Percentiles rank a stretch among this genome's conserved stretches.
Evolutionary conservation across 2,329 filamentous ascomycete genomes (phyloP).

Genomic region (Botrytis fragariae): DNA sequence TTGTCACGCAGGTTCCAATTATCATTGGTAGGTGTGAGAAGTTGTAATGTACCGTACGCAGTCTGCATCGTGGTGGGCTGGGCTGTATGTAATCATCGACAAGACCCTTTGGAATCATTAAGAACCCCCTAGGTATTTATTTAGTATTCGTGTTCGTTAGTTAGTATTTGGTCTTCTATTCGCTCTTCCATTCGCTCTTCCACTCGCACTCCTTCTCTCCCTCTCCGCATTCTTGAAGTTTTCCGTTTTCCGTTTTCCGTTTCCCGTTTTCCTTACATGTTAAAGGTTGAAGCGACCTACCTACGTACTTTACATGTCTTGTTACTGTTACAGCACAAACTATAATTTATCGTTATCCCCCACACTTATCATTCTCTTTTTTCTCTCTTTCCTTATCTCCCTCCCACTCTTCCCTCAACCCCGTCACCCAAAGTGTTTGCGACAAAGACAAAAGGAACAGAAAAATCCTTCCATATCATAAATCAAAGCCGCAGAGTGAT

Average conservation of each 20-base stretch:
- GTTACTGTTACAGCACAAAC: background rate
- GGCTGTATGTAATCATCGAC: background rate
- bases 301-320: background rate
- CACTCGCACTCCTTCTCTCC: no score
- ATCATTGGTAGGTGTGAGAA: background rate
- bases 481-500: conserved; percentile 3
- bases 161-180: background rate
- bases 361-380: background rate
- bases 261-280: background rate
- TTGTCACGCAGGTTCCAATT: background rate
- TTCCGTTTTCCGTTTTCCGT: background rate
- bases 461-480: background rate
- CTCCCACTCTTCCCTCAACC: background rate
- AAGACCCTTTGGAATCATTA: background rate
- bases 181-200: no score
- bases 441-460: background rate
- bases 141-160: no score
- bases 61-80: background rate
- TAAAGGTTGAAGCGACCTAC: background rate
- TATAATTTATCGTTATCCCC: background rate
- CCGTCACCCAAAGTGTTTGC: background rate
- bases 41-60: background rate
- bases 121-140: background rate
- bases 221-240: background rate
- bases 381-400: background rate